These are phyloP conservation scores for Cryptococcus sp. DNA, from an alignment of 1,284 basidiomycete species.

Conservation along the genomic window DNA sequence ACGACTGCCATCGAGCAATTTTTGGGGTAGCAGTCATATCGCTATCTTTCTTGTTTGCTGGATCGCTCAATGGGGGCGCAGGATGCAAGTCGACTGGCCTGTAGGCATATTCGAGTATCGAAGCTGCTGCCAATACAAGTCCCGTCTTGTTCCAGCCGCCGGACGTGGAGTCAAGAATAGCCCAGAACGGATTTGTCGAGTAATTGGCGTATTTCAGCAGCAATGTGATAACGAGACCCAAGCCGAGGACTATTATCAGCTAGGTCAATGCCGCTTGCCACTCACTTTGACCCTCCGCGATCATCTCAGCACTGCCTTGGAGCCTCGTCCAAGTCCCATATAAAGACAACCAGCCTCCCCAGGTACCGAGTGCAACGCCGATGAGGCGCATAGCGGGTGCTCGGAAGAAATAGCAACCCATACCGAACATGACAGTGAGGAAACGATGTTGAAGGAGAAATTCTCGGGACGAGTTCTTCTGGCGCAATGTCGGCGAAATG, in stretches of 20 bases:
- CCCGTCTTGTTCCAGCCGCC: slow-evolving; percentile 75
- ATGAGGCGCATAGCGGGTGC: slow-evolving; percentile 63
- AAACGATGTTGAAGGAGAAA: slow-evolving; percentile 60
- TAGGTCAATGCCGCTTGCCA: slow-evolving; percentile 16
- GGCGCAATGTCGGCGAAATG: slow-evolving; percentile 55
- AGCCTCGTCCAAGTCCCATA: slow-evolving; percentile 62
- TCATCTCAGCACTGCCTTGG: slow-evolving; percentile 55
- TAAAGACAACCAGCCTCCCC: slow-evolving; percentile 60
- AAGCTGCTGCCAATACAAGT: slow-evolving; percentile 53
- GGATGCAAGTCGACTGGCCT: slow-evolving; percentile 44
- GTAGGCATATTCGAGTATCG: slow-evolving; percentile 43
- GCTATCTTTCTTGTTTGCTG: slow-evolving; percentile 17
- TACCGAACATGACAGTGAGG: slow-evolving; percentile 61
- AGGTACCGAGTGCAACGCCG: slow-evolving; percentile 62
- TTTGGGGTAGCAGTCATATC: slow-evolving; percentile 3
- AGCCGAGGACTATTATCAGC: slow-evolving; percentile 59
- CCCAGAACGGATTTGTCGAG: slow-evolving; percentile 86
- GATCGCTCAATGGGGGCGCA: slow-evolving; percentile 23
- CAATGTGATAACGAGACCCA: slow-evolving; percentile 70
- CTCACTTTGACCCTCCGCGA: slow-evolving; percentile 61
- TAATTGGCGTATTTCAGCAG: slow-evolving; percentile 77
- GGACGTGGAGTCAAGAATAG: slow-evolving; percentile 66
- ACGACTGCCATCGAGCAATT: slow-evolving; percentile 18
- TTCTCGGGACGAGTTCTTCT: slow-evolving; percentile 57
- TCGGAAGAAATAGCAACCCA: slow-evolving; percentile 64